Evolutionary conservation across 306 rosid genomes (phyloP).

Genomic region (Cyamopsis tetragonoloba): DNA sequence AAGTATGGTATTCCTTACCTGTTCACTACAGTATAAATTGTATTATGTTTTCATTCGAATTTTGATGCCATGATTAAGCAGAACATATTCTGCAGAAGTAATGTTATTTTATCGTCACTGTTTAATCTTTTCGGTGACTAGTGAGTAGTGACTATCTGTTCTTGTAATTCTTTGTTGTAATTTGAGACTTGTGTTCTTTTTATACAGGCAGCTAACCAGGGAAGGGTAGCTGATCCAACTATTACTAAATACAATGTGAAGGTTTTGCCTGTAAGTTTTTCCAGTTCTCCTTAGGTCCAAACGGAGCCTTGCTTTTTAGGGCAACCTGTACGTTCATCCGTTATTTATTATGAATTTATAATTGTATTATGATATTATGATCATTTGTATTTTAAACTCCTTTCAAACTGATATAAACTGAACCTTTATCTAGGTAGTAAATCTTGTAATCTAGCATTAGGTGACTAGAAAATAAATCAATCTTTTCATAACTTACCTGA

Average conservation of each 20-base stretch:
- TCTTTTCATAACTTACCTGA: not conserved
- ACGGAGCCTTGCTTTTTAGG: not conserved
- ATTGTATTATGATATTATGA: no score
- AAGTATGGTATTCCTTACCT: conserved; percentile 42
- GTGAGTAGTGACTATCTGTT: conserved; percentile 1
- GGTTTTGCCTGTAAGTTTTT: conserved; percentile 78
- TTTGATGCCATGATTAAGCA: conserved; percentile 2
- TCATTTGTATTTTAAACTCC: not conserved
- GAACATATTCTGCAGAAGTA: not conserved
- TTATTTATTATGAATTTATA: no score
- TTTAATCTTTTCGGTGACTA: conserved; percentile 13
- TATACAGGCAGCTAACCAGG: conserved; percentile 59
- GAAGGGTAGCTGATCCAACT: conserved; percentile 65
- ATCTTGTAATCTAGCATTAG: not conserved
- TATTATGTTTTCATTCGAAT: conserved; percentile 8
- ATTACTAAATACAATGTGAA: conserved; percentile 72
- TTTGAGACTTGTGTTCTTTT: conserved; percentile 19
- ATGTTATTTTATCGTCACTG: not conserved
- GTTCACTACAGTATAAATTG: not conserved
- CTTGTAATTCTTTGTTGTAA: not conserved
- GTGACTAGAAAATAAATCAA: not conserved
- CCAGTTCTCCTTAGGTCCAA: not conserved
- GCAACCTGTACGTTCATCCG: not conserved
- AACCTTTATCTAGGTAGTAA: not conserved
- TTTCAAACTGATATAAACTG: not conserved